Base-by-base conservation (phyloP, 257 asterid species). In the Jaltomata sinuosa region DNA sequence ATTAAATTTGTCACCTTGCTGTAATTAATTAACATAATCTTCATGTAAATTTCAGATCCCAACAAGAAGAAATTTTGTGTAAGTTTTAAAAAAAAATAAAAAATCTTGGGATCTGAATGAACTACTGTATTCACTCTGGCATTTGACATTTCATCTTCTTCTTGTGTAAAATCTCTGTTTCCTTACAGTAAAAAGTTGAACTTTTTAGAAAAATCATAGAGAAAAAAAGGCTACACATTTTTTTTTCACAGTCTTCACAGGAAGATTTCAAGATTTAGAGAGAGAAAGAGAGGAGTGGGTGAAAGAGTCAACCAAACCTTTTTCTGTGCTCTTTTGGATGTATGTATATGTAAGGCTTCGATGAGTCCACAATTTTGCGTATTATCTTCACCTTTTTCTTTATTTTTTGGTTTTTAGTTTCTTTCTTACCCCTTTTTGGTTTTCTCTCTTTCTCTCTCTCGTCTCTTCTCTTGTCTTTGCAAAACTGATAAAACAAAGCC, bases 291-390 rank as follows among this genome's bases (percentile, higher is more conserved):
- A 47, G 42, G 32, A 57, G 76, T 32, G 45, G 61, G 88, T 67
- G 34, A 74, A 53, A 86, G 88, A 88, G 92, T 89, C 92, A 89
- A 89, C 92, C 83, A 84, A 83, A 64, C 88, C 86, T 83, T 79
- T 83, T 74, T 36, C 80, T 88, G 85, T 55, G 55, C 52, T 74
- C 5, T 84, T 87, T 84, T 89, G 91, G 85, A 50, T 47, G 86
- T 85, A 83, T 83, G 82, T 86, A 88, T 87, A 83, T 89, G 90
- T 77, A 86, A 89, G 92, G 91, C 91, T 86, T 86, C 92, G 80
- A 86, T 55, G 54, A 80, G 85, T 88, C 90, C 92, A 88, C 88
- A 86, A 76, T 67, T 83, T 71, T 83, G 86, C 87, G 83, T 85
- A 81, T 89, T 87, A 87, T 87, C 91, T 87, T 85, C 87, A 64